Percentiles rank a stretch among this genome's conserved stretches.
Conservation (phyloP, 2,329 filamentous ascomycete species). For the Aspergillus ibericus region DNA sequence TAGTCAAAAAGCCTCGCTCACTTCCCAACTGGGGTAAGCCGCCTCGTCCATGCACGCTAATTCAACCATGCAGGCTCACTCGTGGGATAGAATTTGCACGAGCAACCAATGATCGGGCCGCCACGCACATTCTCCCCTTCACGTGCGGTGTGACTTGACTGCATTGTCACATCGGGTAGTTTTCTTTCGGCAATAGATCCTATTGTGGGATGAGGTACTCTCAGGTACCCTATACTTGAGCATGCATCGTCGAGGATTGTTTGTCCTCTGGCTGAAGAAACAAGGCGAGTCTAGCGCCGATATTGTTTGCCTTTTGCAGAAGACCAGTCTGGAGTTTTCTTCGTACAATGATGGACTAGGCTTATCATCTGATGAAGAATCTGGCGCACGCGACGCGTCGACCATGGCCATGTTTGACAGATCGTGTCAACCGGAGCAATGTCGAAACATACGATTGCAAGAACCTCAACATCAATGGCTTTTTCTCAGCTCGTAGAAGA, state of each 20-base stretch:
- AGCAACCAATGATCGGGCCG: not conserved
- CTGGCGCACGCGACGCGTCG: too few species aligned
- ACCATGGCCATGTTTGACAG: too few species aligned
- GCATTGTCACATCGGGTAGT: constrained; percentile 6
- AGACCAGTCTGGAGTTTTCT: not conserved
- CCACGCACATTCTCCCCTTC: not conserved
- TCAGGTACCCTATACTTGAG: not conserved
- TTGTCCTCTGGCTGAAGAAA: not conserved
- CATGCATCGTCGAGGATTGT: not conserved
- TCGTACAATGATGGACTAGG: too few species aligned
- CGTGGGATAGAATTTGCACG: not conserved
- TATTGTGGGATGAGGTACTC: not conserved
- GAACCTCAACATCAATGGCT: too few species aligned
- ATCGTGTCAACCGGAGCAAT: too few species aligned
- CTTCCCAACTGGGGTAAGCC: not conserved
- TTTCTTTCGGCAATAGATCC: not conserved
- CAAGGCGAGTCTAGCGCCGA: not conserved
- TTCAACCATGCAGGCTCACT: constrained; percentile 2
- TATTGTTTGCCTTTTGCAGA: not conserved
- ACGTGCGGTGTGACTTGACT: constrained; percentile 6
- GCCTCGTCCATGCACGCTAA: constrained; percentile 1
- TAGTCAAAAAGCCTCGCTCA: not conserved
- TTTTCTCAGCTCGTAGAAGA: too few species aligned
- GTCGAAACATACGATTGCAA: too few species aligned
- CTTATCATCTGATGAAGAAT: too few species aligned